Conservation (phyloP, 805 yeast species). For the Sugiyamaella valdiviana region DNA sequence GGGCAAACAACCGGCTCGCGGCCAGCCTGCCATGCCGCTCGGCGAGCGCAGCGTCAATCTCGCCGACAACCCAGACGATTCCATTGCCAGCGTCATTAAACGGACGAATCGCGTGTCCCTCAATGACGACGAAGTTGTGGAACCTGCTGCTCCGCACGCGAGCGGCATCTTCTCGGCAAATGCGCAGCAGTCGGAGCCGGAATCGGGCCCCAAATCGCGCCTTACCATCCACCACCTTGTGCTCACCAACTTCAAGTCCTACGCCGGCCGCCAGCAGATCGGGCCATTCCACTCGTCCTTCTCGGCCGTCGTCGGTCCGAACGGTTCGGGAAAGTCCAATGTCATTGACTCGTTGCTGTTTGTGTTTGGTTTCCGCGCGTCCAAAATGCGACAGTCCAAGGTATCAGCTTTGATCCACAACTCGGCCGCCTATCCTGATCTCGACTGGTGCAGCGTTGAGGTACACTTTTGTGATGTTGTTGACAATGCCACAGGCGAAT, state of each 20-base stretch:
- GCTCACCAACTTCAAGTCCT: slow-evolving; percentile 84
- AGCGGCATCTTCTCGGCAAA: neutral
- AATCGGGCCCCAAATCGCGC: slow-evolving; percentile 40
- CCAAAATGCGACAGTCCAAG: slow-evolving; percentile 93
- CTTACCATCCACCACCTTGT: slow-evolving; percentile 70
- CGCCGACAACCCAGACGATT: neutral
- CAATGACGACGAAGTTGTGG: neutral
- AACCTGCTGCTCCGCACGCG: neutral
- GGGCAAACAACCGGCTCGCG: neutral
- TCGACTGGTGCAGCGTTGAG: slow-evolving; percentile 81
- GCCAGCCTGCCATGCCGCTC: neutral
- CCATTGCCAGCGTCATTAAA: neutral
- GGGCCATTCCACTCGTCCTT: slow-evolving; percentile 94
- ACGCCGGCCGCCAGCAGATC: slow-evolving; percentile 85
- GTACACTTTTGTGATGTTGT: slow-evolving; percentile 75
- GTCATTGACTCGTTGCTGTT: slow-evolving; percentile 94
- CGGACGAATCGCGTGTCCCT: neutral
- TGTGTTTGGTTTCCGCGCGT: slow-evolving; percentile 95
- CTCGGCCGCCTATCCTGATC: slow-evolving; percentile 62
- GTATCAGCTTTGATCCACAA: slow-evolving; percentile 89
- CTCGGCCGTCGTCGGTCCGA: slow-evolving; percentile 97
- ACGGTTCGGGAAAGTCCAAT: slow-evolving; percentile 96
- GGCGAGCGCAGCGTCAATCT: neutral
- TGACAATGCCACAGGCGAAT: slow-evolving; percentile 45
- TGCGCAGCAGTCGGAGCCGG: too few species aligned